Evolutionary conservation across 31 red algal genomes (phyloP), one percentile per base, ranked within the genome.

Genomic region (Endocladia muricata): DNA sequence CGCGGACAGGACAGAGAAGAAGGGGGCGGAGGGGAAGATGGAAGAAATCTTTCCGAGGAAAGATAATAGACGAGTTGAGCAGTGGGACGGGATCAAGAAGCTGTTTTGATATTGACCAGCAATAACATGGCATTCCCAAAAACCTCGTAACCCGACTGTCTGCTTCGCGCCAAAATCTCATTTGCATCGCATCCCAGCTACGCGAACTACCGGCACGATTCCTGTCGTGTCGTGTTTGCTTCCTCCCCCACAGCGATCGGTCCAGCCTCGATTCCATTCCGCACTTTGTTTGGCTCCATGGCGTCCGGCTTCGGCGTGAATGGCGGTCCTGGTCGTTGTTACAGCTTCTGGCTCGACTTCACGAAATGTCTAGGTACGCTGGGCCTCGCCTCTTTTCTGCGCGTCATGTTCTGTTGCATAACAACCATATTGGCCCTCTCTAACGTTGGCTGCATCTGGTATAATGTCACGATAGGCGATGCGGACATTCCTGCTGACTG

Each of bases 311-410:
- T 74, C 59, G 76, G 75, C 26, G 82, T 93, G 2, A 79, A 76
- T 30, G 89, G 89, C 2, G 82, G 82, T 25, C 19, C 68, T 15
- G 81, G 89, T 13, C 89, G 89, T 7, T 93, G 89, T 76, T 93
- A 93, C 40, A 36, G 62, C 5, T 93, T 93, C 49, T 93, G 89
- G 89, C 76, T 85, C 3, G 89, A 84, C 38, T 86, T 86, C 74
- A 88, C 85, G 22, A 78, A 77, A 58, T 86, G 82, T 54, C 42
- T 86, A 37, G 68, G 79, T 83, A 73, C 72, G 79, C 55, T 62
- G 19, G 23, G 23, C 51, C 3, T 23, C 17, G 0, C 6, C 38
- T 1, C 68, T 0, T 0, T 72, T 4, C 35, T n/a, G 3, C 25
- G 3, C 4, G 4, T 51, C 7, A 35, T 76, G 33, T 38, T 42